phyloP scores from a whole-genome alignment of 78 protist genomes.

The Planoprotostelium fungivorum region DNA sequence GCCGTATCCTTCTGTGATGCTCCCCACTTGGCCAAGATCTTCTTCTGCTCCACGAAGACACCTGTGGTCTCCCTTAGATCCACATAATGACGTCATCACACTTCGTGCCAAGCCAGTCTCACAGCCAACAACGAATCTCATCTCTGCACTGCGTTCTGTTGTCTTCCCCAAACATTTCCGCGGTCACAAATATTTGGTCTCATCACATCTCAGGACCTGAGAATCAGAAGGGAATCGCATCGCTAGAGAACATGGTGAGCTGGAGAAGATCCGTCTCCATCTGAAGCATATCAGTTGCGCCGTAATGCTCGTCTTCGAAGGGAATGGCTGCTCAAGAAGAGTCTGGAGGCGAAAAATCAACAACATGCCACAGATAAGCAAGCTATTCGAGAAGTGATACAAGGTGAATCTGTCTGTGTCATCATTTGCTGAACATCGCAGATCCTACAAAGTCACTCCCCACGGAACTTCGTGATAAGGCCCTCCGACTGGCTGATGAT shows the following conservation, averaged over 20 bases:
- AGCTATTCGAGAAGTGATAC: slow-evolving; percentile 56
- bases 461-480: slow-evolving; percentile 72
- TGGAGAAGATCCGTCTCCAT: background rate
- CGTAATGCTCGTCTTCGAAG: slow-evolving; percentile 64
- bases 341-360: slow-evolving; percentile 73
- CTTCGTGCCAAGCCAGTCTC: background rate
- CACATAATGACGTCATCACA: background rate
- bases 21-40: background rate
- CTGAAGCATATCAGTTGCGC: background rate
- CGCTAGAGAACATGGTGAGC: background rate
- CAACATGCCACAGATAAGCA: slow-evolving; percentile 63
- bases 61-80: background rate
- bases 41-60: background rate
- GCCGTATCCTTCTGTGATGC: background rate
- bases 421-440: background rate
- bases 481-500: background rate
- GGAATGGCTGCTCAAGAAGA: slow-evolving; percentile 89
- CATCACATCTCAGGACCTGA: background rate
- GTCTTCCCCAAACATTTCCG: background rate
- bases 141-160: background rate
- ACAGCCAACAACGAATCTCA: background rate
- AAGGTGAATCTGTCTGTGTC: background rate
- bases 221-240: too few species aligned
- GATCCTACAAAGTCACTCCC: slow-evolving; percentile 81
- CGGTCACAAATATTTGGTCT: background rate